A percentile compares a stretch with the other conserved stretches of the same genome.
Conservation (phyloP, 176 grass and related monocot species). For the barley (Hordeum vulgare) region MorexV3_pseudomolecules_assembly NC_058520.1:51665754-51666253, state of each 20-base stretch:
- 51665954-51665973: neutral
- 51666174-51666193: neutral
- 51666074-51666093: neutral
- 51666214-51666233: neutral
- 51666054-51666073: neutral
- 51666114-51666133: neutral
- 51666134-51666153: neutral
- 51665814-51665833: neutral
- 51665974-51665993: neutral
- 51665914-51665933: too few species aligned
- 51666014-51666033: neutral
- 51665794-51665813: conserved; percentile 28
- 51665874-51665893: conserved; percentile 10
- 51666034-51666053: neutral
- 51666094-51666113: neutral
- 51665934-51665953: too few species aligned
- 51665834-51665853: neutral
- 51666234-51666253: conserved; percentile 12
- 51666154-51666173: neutral
- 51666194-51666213: neutral
- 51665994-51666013: neutral
- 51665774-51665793: conserved; percentile 2
- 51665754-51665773: conserved; percentile 11
- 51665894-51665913: neutral
- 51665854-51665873: neutral